Evolutionary conservation across 2,329 filamentous ascomycete species (phyloP).

Genomic region (Aureobasidium leucospermi): DNA sequence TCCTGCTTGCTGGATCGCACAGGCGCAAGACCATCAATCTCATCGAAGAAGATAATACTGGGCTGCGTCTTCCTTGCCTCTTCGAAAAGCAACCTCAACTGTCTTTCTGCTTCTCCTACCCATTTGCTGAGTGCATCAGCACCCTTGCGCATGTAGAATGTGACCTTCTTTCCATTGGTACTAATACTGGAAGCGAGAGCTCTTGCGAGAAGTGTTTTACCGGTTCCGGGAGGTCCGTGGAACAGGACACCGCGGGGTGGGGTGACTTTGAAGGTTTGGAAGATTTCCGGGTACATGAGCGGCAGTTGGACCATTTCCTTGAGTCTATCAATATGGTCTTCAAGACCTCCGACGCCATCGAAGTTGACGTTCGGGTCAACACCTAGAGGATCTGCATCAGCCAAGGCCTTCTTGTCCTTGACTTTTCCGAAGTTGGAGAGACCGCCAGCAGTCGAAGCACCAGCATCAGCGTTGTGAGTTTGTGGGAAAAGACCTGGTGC

Average conservation of each 20-base stretch:
- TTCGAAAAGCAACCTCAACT: constrained; percentile 87
- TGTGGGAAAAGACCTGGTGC: constrained; percentile 50
- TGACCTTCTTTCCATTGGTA: constrained; percentile 85
- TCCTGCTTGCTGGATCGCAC: constrained; percentile 97
- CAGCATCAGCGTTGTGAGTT: constrained; percentile 49
- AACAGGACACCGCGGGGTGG: constrained; percentile 93
- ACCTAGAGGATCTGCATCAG: constrained; percentile 88
- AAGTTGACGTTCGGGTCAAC: constrained; percentile 91
- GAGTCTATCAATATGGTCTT: constrained; percentile 90
- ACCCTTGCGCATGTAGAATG: constrained; percentile 98
- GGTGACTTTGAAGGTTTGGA: constrained; percentile 83
- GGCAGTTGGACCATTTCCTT: constrained; percentile 98
- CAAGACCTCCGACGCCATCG: constrained; percentile 83
- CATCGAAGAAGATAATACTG: constrained; percentile 99
- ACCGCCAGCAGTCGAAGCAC: constrained; percentile 46
- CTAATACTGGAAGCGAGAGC: constrained; percentile 88
- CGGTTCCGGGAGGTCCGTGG: constrained; percentile 92
- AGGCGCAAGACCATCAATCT: constrained; percentile 93
- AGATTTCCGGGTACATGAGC: constrained; percentile 89
- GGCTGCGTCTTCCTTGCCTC: constrained; percentile 93
- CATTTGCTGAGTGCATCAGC: constrained; percentile 97
- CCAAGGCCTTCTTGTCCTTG: constrained; percentile 84
- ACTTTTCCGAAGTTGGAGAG: constrained; percentile 84
- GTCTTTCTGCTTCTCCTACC: constrained; percentile 96
- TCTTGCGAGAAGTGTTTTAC: constrained; percentile 92